Percentiles rank a stretch among this genome's conserved stretches.
Conservation (phyloP, 371 early-diverging fungal genomes). For the Circinella minor region DNA sequence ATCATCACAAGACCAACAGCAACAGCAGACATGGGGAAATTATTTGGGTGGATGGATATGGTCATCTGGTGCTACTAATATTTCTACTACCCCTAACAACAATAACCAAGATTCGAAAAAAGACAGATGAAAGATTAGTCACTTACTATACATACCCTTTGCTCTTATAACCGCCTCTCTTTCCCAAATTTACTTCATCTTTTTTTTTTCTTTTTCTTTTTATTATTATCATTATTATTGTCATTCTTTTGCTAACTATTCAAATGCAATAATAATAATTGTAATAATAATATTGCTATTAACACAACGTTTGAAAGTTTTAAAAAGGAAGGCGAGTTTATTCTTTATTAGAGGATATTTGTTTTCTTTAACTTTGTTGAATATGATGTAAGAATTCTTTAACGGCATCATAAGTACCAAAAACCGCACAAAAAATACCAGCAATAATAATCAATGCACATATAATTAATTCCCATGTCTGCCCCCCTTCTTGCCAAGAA, state of each 20-base stretch:
- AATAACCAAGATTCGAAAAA: not conserved
- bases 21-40: not conserved
- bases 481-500: conserved; percentile 51
- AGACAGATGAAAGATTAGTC: not conserved
- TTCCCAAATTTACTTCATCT: too few relatives aligned
- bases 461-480: conserved; percentile 51
- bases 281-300: too few relatives aligned
- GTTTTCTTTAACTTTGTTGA: not conserved
- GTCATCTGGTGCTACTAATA: not conserved
- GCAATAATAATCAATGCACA: conserved; percentile 59
- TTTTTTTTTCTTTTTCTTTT: too few relatives aligned
- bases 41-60: not conserved
- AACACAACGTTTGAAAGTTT: too few relatives aligned
- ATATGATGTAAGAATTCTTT: conserved; percentile 48
- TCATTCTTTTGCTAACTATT: too few relatives aligned
- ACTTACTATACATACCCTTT: too few relatives aligned
- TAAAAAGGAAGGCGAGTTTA: too few relatives aligned
- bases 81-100: not conserved
- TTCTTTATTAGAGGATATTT: too few relatives aligned
- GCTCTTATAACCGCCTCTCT: too few relatives aligned
- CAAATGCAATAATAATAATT: too few relatives aligned
- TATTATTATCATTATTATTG: too few relatives aligned
- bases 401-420: conserved; percentile 78
- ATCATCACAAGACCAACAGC: not conserved
- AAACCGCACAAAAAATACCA: conserved; percentile 68